Conservation (phyloP, 805 yeast genomes). For the Starmerella ratchasimensis region DNA sequence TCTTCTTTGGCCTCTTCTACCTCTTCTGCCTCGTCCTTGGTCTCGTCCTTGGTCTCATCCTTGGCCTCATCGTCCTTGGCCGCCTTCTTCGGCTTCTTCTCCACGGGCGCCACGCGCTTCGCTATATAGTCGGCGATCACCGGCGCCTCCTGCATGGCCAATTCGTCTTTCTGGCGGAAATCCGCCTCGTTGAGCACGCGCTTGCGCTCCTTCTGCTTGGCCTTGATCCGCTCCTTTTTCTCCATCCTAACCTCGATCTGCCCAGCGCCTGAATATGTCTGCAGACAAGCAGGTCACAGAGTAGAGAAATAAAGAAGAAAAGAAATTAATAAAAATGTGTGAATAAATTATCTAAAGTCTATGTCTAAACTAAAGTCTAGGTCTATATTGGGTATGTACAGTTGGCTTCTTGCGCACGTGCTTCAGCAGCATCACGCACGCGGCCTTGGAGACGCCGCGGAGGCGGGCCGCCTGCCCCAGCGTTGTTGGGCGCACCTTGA, state of each 20-base stretch:
- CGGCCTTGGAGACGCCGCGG: slow-evolving; percentile 92
- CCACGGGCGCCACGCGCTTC: too few species aligned
- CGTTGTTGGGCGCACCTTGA: slow-evolving; percentile 69
- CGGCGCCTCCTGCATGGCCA: slow-evolving; percentile 45
- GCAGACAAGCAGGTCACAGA: not conserved
- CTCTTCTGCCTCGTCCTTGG: too few species aligned
- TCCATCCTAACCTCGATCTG: slow-evolving; percentile 13
- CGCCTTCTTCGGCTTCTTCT: too few species aligned
- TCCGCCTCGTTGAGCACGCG: slow-evolving; percentile 12
- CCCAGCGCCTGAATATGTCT: not conserved
- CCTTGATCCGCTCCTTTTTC: slow-evolving; percentile 15
- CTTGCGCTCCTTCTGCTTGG: slow-evolving; percentile 16
- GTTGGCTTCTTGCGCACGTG: slow-evolving; percentile 19
- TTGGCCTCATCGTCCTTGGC: too few species aligned
- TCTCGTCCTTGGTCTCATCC: too few species aligned
- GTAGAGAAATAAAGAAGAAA: not conserved
- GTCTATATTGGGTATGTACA: slow-evolving; percentile 2
- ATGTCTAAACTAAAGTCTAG: too few species aligned
- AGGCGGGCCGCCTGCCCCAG: slow-evolving; percentile 91
- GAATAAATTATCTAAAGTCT: too few species aligned
- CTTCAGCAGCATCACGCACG: slow-evolving; percentile 59
- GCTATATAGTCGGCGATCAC: slow-evolving; percentile 49
- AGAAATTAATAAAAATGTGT: not conserved
- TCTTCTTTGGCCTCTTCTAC: too few species aligned
- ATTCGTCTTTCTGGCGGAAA: slow-evolving; percentile 38